phyloP scores from a whole-genome alignment of 768 basidiomycete species.

The Auricularia heimuer region DNA sequence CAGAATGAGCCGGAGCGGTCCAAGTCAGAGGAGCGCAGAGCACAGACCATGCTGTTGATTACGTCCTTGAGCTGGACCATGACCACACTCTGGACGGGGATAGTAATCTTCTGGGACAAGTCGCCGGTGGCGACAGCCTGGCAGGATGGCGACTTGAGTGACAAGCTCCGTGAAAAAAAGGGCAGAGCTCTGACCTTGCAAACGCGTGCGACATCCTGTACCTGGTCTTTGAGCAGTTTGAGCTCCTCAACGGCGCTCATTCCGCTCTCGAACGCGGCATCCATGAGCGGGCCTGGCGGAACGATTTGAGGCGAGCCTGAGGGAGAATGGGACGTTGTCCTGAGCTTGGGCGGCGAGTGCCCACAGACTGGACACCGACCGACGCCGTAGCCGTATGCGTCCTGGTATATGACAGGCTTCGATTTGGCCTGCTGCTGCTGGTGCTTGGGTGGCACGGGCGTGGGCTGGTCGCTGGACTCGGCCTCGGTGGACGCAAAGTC shows the following conservation, averaged over 20 bases:
- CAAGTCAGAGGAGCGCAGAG: slow-evolving; percentile 3
- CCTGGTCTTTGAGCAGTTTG: slow-evolving; percentile 70
- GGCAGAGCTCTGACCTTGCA: slow-evolving; percentile 37
- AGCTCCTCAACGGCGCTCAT: slow-evolving; percentile 65
- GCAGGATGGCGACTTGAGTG: slow-evolving; percentile 4
- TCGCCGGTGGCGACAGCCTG: slow-evolving; percentile 66
- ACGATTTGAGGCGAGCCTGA: slow-evolving; percentile 29
- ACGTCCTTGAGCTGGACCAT: slow-evolving; percentile 77
- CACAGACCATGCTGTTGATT: slow-evolving; percentile 54
- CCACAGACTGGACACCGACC: slow-evolving; percentile 8
- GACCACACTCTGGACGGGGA: slow-evolving; percentile 65
- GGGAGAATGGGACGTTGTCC: slow-evolving; percentile 5
- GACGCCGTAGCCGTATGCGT: neutral
- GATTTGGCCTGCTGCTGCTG: neutral
- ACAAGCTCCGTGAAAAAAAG: neutral
- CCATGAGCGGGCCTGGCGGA: slow-evolving; percentile 45
- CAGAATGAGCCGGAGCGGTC: neutral
- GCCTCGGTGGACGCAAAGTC: slow-evolving; percentile 36
- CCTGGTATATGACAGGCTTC: neutral
- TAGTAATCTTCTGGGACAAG: slow-evolving; percentile 68
- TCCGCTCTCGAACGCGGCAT: slow-evolving; percentile 47
- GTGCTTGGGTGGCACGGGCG: neutral
- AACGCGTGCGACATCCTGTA: slow-evolving; percentile 70
- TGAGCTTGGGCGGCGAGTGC: slow-evolving; percentile 2
- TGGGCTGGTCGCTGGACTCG: slow-evolving; percentile 17